phyloP scores from a whole-genome alignment of 257 asterid genomes.

The Solanum etuberosum region DNA sequence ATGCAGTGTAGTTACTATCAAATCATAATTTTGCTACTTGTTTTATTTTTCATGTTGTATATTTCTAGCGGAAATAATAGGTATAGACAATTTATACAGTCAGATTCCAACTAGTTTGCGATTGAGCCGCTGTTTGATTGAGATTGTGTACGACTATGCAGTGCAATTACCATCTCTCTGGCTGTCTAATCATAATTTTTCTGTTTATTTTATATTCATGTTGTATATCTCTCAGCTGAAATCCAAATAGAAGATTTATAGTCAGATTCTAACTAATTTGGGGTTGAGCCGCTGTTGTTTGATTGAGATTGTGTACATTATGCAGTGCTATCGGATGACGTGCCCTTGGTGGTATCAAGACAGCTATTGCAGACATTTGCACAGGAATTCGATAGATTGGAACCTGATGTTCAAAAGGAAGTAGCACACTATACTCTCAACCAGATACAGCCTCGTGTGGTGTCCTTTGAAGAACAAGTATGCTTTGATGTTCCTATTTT shows the following conservation, averaged over 20 bases:
- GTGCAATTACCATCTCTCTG: background rate
- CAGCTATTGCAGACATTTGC: slow-evolving; percentile 92
- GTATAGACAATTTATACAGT: background rate
- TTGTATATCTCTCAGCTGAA: background rate
- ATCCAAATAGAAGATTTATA: background rate
- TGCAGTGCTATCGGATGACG: slow-evolving; percentile 81
- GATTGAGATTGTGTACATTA: background rate
- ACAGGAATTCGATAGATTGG: slow-evolving; percentile 77
- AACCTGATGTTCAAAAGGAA: slow-evolving; percentile 84
- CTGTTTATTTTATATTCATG: background rate
- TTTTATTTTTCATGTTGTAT: background rate
- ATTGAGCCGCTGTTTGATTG: background rate
- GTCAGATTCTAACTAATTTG: background rate
- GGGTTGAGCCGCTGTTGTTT: background rate
- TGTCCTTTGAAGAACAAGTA: slow-evolving; percentile 96
- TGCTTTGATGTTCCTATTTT: background rate
- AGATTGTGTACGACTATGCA: background rate
- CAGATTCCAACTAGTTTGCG: background rate
- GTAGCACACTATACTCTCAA: slow-evolving; percentile 76
- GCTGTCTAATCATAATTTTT: background rate
- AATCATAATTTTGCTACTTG: background rate
- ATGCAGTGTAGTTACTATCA: background rate
- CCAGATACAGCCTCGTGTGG: slow-evolving; percentile 96
- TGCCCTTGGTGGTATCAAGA: slow-evolving; percentile 89
- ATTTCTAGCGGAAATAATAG: background rate